Base-by-base conservation (phyloP, 2,329 filamentous ascomycete species). In the Lecanicillium sp. region DNA sequence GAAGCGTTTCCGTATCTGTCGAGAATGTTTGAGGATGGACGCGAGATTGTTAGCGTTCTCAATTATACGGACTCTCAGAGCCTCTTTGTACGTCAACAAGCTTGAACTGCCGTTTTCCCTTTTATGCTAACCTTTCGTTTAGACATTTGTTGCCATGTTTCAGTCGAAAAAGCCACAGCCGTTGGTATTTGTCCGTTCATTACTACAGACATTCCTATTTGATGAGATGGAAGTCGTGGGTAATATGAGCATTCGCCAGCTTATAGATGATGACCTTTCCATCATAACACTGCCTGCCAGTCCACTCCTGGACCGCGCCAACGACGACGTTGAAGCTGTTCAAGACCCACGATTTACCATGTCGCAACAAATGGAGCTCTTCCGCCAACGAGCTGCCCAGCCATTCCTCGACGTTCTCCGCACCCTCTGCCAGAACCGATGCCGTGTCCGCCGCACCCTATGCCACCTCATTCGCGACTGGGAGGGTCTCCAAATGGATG, bases 371-470 rank as follows among this genome's bases (percentile, higher is more conserved):
- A 86, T 95, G 71, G 84, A 95, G 48, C 52, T 67, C 2, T 82
- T 83, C 50, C 70, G 78, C 11, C 66, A 74, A 44, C 64, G 73
- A 19, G 72, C 75, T 2, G 76, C 71, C 5, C 67, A 86, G 57
- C 79, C 83, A 0, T 95, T 88, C 52, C 66, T 95, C 14, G 89
- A 95, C 48, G 73, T 94, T 13, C 81, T 92, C 51, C 78, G 88
- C 34, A 83, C 85, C 7, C 70, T 92, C 14, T 94, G 88, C 51
- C 85, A 96, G 55, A 98, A 96, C 54, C 73, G 88, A 37, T 94
- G 87, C 54, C 82, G 92, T 3, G 78, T 94, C 30, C 78, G 92
- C n/a, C 78, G 92, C 27, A 88, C 83, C n/a, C 71, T 98, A 8
- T 88, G 81, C 44, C 90, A 96, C 55, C 76, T 82, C 12, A 78